Conservation (phyloP, 345 rosid genomes). For the Toxicodendron radicans region DNA sequence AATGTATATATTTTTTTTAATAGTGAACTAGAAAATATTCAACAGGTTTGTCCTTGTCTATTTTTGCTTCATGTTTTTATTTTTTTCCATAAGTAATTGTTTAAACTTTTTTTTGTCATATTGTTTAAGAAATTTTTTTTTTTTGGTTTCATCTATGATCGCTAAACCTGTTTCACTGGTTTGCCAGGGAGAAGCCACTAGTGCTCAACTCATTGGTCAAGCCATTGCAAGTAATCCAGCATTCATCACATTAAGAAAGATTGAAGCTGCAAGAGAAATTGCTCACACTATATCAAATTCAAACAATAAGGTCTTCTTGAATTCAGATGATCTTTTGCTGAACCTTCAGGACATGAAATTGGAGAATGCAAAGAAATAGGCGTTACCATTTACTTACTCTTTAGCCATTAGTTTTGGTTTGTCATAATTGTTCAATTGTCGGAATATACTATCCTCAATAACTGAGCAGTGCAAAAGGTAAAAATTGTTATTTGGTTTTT, state of each 20-base stretch:
- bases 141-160: background rate
- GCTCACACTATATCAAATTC: slow-evolving; percentile 74
- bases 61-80: background rate
- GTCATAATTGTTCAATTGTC: slow-evolving; percentile 4
- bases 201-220: slow-evolving; percentile 93
- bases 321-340: slow-evolving; percentile 73
- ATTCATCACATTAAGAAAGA: slow-evolving; percentile 84
- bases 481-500: background rate
- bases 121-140: background rate
- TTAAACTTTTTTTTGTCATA: background rate
- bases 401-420: background rate
- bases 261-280: slow-evolving; percentile 94
- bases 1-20: background rate
- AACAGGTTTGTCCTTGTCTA: background rate
- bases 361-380: slow-evolving; percentile 47
- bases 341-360: slow-evolving; percentile 74
- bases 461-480: slow-evolving; percentile 4
- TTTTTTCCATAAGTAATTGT: background rate
- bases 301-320: slow-evolving; percentile 72
- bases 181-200: slow-evolving; percentile 84
- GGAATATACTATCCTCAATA: background rate
- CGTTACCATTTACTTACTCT: too few species aligned
- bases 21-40: too few species aligned
- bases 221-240: slow-evolving; percentile 93
- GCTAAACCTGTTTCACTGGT: slow-evolving; percentile 9